Percentiles rank a stretch among this genome's conserved stretches.
Evolutionary conservation across 148 eudicot genomes (phyloP).

Genomic region (Chenopodium berlandieri): DNA sequence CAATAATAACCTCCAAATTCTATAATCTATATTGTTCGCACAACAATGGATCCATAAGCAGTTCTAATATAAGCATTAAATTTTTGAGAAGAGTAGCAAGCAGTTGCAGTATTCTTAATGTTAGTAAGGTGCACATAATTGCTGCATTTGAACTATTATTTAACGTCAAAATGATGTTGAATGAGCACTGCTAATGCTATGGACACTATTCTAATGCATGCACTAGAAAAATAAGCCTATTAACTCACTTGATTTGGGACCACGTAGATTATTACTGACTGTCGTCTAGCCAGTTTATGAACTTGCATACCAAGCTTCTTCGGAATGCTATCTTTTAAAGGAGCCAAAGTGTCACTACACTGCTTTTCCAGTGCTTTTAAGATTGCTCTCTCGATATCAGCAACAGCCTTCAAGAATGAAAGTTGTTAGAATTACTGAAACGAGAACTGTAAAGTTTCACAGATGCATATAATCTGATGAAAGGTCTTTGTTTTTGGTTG

Average conservation of each 20-base stretch:
- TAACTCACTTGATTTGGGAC: conserved; percentile 66
- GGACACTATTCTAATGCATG: not conserved
- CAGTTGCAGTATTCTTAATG: not conserved
- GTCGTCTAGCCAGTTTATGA: conserved; percentile 79
- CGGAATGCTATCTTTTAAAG: conserved; percentile 76
- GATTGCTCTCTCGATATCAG: conserved; percentile 79
- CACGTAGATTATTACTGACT: conserved; percentile 50
- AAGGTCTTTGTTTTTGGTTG: not conserved
- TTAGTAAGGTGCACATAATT: too few relatives aligned
- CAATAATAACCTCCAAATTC: not conserved
- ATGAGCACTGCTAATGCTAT: too few relatives aligned
- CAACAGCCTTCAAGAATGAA: conserved; percentile 53
- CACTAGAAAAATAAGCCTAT: not conserved
- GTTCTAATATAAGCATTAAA: not conserved
- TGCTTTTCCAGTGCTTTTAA: conserved; percentile 82
- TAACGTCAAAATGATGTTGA: too few relatives aligned
- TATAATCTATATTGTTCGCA: too few relatives aligned
- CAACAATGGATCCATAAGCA: too few relatives aligned
- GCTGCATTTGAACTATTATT: too few relatives aligned
- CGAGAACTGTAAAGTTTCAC: not conserved
- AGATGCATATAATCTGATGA: not conserved
- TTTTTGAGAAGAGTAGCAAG: not conserved
- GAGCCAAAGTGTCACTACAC: conserved; percentile 71
- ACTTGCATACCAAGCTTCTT: conserved; percentile 87
- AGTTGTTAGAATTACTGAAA: not conserved